These are phyloP conservation scores for Teratosphaeria viscida DNA, from an alignment of 2,329 filamentous ascomycete genomes.

Conservation along the genomic window DNA sequence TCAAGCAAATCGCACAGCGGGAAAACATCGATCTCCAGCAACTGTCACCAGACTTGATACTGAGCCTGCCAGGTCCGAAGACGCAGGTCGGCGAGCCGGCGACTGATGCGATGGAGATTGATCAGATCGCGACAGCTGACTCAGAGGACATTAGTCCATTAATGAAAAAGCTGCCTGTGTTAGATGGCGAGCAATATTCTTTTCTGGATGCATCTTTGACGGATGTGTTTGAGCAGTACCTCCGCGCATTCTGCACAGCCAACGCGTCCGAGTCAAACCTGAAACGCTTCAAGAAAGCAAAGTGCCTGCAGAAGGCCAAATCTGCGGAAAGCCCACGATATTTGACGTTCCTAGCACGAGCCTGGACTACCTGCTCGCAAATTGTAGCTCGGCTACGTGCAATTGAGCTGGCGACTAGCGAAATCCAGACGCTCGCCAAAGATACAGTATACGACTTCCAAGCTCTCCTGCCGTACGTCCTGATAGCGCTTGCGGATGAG, in stretches of 20 bases:
- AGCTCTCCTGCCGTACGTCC: constrained; percentile 67
- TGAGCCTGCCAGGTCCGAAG: neutral
- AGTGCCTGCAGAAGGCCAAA: constrained; percentile 1
- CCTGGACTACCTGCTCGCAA: constrained; percentile 5
- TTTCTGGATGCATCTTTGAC: constrained; percentile 4
- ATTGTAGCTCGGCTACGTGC: neutral
- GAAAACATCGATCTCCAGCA: neutral
- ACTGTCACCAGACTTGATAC: neutral
- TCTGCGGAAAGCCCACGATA: neutral
- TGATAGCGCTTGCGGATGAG: constrained; percentile 64
- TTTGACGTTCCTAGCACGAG: constrained; percentile 2
- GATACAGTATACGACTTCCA: constrained; percentile 48
- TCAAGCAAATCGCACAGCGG: neutral
- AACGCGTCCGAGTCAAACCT: constrained; percentile 3
- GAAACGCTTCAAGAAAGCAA: constrained; percentile 3
- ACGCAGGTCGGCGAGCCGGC: neutral
- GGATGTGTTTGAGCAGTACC: constrained; percentile 5
- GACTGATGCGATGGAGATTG: neutral
- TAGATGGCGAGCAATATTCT: neutral
- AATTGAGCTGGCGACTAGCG: neutral
- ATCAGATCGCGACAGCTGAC: neutral
- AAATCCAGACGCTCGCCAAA: neutral
- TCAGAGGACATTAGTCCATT: neutral
- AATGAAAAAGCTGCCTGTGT: neutral
- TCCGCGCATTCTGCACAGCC: constrained; percentile 2